A percentile compares a stretch with the other conserved stretches of the same genome.
phyloP scores from a whole-genome alignment of 2,329 filamentous ascomycete species.

The Curvularia hawaiiensis region DNA sequence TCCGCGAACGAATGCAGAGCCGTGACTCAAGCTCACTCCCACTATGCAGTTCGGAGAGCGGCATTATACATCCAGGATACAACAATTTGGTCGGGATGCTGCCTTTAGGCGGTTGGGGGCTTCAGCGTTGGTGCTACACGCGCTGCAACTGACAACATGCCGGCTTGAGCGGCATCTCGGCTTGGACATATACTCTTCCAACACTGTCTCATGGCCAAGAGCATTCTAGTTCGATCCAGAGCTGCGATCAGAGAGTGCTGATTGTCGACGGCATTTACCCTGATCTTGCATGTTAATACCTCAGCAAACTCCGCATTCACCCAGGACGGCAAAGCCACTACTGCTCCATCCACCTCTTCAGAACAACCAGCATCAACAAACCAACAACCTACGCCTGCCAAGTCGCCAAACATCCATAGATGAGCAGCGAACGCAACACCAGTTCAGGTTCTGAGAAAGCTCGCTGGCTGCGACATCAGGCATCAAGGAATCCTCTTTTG shows the following conservation, averaged over 20 bases:
- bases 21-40: background rate
- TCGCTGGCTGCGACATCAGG: no score
- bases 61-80: no score
- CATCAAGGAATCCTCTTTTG: background rate
- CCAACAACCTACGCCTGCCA: no score
- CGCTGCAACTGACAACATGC: background rate
- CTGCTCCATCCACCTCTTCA: background rate
- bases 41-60: background rate
- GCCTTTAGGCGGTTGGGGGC: background rate
- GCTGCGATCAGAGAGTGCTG: background rate
- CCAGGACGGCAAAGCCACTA: background rate
- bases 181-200: background rate
- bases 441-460: background rate
- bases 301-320: background rate
- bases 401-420: background rate
- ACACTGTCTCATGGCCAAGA: background rate
- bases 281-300: background rate
- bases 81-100: no score
- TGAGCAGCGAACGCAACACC: background rate
- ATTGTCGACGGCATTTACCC: background rate
- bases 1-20: background rate
- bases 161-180: background rate
- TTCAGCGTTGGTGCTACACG: background rate
- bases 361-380: background rate
- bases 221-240: background rate